These are phyloP conservation scores for Biscogniauxia sp. DNA, from an alignment of 2,329 filamentous ascomycete species.

Conservation along the genomic window DNA sequence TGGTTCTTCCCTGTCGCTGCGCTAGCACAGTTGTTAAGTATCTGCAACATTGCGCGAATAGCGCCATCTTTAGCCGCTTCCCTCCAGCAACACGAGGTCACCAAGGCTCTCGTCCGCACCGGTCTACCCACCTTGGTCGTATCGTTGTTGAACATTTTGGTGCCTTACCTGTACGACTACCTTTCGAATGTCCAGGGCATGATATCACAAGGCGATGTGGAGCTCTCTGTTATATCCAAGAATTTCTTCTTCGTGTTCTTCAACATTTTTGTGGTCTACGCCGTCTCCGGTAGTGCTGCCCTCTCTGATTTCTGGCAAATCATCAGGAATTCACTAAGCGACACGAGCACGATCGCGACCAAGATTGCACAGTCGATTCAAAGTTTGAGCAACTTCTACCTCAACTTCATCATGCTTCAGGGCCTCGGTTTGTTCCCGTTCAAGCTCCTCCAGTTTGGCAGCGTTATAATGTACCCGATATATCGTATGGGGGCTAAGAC, in stretches of 20 bases:
- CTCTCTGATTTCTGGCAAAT: constrained; percentile 69
- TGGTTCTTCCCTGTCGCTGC: constrained; percentile 83
- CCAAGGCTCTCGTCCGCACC: constrained; percentile 77
- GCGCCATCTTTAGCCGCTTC: constrained; percentile 67
- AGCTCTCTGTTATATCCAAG: constrained; percentile 92
- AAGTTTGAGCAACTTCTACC: constrained; percentile 78
- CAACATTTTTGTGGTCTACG: constrained; percentile 96
- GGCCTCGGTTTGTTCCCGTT: constrained; percentile 92
- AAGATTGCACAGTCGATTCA: constrained; percentile 75
- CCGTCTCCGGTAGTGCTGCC: constrained; percentile 73
- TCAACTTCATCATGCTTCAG: constrained; percentile 91
- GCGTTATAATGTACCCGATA: constrained; percentile 79
- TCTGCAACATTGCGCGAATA: constrained; percentile 74
- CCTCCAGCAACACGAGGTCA: constrained; percentile 66
- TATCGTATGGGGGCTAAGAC: constrained; percentile 77
- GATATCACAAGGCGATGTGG: constrained; percentile 91
- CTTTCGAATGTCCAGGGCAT: constrained; percentile 89
- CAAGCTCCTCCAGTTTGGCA: constrained; percentile 84
- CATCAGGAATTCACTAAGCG: constrained; percentile 71
- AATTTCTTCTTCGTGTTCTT: constrained; percentile 99
- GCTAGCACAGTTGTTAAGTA: constrained; percentile 75
- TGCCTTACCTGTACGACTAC: constrained; percentile 93
- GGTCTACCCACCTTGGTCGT: constrained; percentile 82
- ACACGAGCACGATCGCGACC: constrained; percentile 74
- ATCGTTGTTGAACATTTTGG: constrained; percentile 82